Evolutionary conservation across 2,329 filamentous ascomycete genomes (phyloP).

Genomic region (Phyllosticta citrichinensis): DNA sequence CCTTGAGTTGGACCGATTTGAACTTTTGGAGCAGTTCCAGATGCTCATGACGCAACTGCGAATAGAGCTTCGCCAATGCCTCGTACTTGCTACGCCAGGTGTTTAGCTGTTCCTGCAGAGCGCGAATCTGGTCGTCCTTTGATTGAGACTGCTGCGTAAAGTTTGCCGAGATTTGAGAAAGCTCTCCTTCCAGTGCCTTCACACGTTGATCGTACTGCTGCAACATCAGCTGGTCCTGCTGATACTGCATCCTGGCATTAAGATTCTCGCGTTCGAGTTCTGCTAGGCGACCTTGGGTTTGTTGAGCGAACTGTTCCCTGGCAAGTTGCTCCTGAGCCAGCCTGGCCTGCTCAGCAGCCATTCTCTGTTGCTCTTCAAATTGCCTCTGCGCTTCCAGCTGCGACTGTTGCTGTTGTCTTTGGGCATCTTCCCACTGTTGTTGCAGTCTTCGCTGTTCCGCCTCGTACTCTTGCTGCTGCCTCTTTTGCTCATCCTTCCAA

Average conservation of each 20-base stretch:
- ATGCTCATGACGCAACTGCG: constrained; percentile 89
- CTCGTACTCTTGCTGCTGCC: constrained; percentile 90
- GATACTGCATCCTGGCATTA: constrained; percentile 87
- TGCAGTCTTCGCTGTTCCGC: constrained; percentile 85
- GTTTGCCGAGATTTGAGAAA: constrained; percentile 71
- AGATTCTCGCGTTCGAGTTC: constrained; percentile 94
- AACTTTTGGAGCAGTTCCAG: constrained; percentile 91
- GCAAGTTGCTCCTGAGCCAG: constrained; percentile 83
- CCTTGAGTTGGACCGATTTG: constrained; percentile 92
- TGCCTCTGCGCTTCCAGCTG: constrained; percentile 79
- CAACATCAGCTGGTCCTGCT: constrained; percentile 92
- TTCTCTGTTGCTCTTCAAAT: constrained; percentile 92
- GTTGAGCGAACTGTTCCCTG: constrained; percentile 80
- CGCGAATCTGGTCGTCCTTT: constrained; percentile 87
- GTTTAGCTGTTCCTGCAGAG: constrained; percentile 92
- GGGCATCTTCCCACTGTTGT: constrained; percentile 73
- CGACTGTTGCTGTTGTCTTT: constrained; percentile 71
- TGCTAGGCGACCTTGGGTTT: constrained; percentile 90
- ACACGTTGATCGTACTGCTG: constrained; percentile 92
- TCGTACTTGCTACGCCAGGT: constrained; percentile 98
- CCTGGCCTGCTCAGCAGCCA: constrained; percentile 79
- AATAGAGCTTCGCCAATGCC: constrained; percentile 91
- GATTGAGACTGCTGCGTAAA: constrained; percentile 76
- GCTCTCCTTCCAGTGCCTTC: constrained; percentile 82
- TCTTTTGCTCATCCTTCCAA: constrained; percentile 86